Percentiles rank a stretch among this genome's conserved stretches.
These are phyloP conservation scores for Wickerhamiella azyma DNA, from an alignment of 805 yeast species.

Conservation along the genomic window DNA sequence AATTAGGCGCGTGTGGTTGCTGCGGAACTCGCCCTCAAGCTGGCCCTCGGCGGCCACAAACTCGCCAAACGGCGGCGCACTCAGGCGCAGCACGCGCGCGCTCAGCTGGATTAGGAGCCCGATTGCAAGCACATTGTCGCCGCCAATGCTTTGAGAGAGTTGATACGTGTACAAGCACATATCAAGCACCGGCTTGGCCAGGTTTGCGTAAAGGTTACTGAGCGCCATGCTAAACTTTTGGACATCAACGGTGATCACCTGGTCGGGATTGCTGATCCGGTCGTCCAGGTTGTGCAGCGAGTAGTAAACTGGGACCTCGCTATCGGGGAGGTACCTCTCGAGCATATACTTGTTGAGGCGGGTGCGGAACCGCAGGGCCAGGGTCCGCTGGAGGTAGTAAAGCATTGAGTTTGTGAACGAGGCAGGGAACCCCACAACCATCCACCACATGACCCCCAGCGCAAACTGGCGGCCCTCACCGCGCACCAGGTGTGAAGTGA, in stretches of 20 bases:
- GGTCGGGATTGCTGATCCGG: conserved; percentile 61
- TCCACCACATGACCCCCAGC: conserved; percentile 57
- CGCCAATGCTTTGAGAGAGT: conserved; percentile 40
- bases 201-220: conserved; percentile 65
- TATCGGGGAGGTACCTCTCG: conserved; percentile 57
- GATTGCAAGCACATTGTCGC: conserved; percentile 56
- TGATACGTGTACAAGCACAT: conserved; percentile 68
- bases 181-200: conserved; percentile 73
- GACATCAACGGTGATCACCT: conserved; percentile 68
- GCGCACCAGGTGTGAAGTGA: conserved; percentile 69
- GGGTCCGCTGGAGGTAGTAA: conserved; percentile 26
- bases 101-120: conserved; percentile 74
- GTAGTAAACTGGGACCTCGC: conserved; percentile 56
- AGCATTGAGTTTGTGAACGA: conserved; percentile 62
- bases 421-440: conserved; percentile 77
- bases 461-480: conserved; percentile 53
- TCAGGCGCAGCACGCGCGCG: conserved; percentile 52
- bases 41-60: conserved; percentile 62
- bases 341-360: conserved; percentile 53
- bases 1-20: conserved; percentile 69
- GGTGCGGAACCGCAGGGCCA: conserved; percentile 37
- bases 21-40: conserved; percentile 73
- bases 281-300: conserved; percentile 49
- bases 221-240: conserved; percentile 58
- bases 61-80: conserved; percentile 84